Base-by-base conservation (phyloP, 2,329 filamentous ascomycete genomes). In the Ophiocordyceps australis region DNA sequence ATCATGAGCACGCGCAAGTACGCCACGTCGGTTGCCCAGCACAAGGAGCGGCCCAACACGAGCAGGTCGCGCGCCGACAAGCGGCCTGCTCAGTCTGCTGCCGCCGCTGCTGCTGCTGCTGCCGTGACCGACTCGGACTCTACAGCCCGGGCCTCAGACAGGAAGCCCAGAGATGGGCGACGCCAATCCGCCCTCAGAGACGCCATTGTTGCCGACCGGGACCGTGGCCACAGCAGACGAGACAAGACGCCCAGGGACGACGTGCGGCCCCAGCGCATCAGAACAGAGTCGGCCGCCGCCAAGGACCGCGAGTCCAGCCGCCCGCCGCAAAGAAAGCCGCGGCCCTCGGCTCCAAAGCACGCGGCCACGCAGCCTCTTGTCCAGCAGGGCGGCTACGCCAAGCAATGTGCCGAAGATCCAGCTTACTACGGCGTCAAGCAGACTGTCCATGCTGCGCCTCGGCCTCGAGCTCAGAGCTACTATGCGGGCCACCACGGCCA, bases 41-140 rank as follows among this genome's bases (percentile, higher is more conserved):
- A 38, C 26, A 64, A 59, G 33, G 54, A 65, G 37, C 53, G 52
- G 17, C 55, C 64, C 38, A 68, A 67, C 40, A 65, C 56, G 13
- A 45, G 61, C 33, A 61, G 55, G 39, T 49, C 57, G 22, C 55
- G 59, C 32, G 55, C 39, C 28, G 52, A 58, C 22, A 43, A 39
- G 32, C 39, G 41, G 20, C 34, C 40, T 11, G 29, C 40, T 14
- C 43, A 34, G 45, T 28, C 45, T 26, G 52, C 48, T 31, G 42
- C 46, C 23, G 48, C 49, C 22, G 49, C 55, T 10, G 48, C 52
- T 20, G 49, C 52, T 38, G 33, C 35, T 23, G 38, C 46, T 27
- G 43, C 33, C 18, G 34, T 51, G 20, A 51, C 47, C 32, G 57
- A 59, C 36, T 54, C 57, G 25, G 53, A 62, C 36, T 47, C 55